These are phyloP conservation scores for Boletus subparvulus DNA, from an alignment of 768 basidiomycete species.

Conservation along the genomic window DNA sequence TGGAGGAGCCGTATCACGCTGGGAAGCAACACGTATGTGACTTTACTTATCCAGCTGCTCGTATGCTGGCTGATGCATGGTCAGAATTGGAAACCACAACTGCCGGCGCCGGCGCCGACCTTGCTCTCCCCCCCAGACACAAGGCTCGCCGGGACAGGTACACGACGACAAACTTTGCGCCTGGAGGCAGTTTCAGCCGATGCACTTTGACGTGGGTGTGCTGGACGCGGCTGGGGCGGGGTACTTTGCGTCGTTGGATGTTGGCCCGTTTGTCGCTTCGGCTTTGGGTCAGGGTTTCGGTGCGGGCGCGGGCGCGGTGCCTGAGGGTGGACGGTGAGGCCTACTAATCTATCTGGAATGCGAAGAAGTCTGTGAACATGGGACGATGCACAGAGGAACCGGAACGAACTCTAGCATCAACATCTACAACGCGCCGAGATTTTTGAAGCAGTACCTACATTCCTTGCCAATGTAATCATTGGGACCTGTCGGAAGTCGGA, in stretches of 20 bases:
- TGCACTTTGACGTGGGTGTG: slow-evolving; percentile 4
- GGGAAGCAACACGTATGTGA: slow-evolving; percentile 67
- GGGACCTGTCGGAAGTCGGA: no score
- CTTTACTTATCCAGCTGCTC: not conserved
- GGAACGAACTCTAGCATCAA: no score
- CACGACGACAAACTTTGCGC: slow-evolving; percentile 18
- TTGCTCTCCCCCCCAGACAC: not conserved
- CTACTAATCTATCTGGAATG: not conserved
- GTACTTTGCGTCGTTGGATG: slow-evolving; percentile 19
- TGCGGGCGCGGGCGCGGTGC: slow-evolving; percentile 11
- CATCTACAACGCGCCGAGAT: no score
- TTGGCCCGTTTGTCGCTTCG: slow-evolving; percentile 1
- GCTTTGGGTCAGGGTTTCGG: not conserved
- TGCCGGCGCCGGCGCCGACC: slow-evolving; percentile 12
- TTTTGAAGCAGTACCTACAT: no score
- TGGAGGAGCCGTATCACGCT: slow-evolving; percentile 82
- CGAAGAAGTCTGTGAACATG: not conserved
- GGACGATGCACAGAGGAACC: not conserved
- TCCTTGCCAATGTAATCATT: no score
- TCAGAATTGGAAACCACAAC: slow-evolving; percentile 59
- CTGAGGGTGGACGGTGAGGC: slow-evolving; percentile 10
- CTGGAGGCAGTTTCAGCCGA: slow-evolving; percentile 19
- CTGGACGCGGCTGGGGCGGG: slow-evolving; percentile 16
- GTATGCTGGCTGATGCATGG: not conserved
- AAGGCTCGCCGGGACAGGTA: no score